A percentile compares a stretch with the other conserved stretches of the same genome.
Conservation (phyloP, 2,329 filamentous ascomycete species). For the Tympanopsis confertula region DNA sequence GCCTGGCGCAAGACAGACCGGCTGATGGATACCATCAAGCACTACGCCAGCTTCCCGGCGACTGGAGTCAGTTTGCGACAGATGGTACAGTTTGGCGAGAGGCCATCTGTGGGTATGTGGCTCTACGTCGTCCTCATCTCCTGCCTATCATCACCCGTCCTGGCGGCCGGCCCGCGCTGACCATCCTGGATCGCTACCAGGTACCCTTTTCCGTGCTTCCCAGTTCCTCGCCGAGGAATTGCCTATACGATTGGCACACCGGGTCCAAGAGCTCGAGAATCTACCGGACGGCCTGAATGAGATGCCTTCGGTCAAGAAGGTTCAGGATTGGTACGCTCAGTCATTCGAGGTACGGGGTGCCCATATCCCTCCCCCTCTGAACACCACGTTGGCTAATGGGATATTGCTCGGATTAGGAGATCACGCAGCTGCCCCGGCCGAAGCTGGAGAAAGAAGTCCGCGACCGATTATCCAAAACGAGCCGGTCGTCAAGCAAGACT, state of each 20-base stretch:
- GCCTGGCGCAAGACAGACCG: conserved; percentile 84
- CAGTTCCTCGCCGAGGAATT: conserved; percentile 98
- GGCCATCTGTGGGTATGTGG: conserved; percentile 69
- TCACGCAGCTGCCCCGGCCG: conserved; percentile 74
- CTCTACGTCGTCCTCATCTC: conserved; percentile 3
- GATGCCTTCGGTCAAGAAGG: conserved; percentile 90
- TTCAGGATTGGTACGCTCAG: conserved; percentile 97
- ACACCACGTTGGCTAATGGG: conserved; percentile 3
- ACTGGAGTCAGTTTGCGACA: conserved; percentile 92
- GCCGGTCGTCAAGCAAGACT: conserved; percentile 31
- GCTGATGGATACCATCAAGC: conserved; percentile 93
- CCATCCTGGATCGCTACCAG: conserved; percentile 28
- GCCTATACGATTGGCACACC: conserved; percentile 88
- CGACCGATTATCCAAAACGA: conserved; percentile 44
- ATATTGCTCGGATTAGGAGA: conserved; percentile 52
- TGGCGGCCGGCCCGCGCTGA: conserved; percentile 4
- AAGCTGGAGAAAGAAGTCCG: conserved; percentile 64
- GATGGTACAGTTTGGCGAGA: conserved; percentile 98
- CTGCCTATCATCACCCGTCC: background rate
- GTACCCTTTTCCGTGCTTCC: conserved; percentile 90
- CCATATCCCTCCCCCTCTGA: conserved; percentile 3
- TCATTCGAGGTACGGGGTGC: conserved; percentile 75
- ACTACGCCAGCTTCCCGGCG: conserved; percentile 93
- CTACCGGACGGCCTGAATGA: conserved; percentile 92
- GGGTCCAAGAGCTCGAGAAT: conserved; percentile 84